Percentiles rank a stretch among this genome's conserved stretches.
Evolutionary conservation across 257 asterid species (phyloP).

Genomic region (Henckelia pumila): DNA sequence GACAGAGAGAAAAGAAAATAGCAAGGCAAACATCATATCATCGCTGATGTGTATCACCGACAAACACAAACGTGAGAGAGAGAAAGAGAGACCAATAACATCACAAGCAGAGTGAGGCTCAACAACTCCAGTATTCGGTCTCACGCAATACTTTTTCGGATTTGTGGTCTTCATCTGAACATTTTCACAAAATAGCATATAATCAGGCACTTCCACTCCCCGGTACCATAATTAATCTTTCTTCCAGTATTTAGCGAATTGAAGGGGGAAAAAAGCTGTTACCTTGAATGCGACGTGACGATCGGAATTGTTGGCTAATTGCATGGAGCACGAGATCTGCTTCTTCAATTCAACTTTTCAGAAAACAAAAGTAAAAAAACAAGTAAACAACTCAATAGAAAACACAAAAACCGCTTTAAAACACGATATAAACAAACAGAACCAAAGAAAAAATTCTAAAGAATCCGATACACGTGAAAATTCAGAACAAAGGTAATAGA

Average conservation of each 20-base stretch:
- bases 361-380: conserved; percentile 22
- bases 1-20: no score
- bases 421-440: no score
- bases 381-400: conserved; percentile 16
- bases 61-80: not conserved
- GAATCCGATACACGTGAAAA: no score
- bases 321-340: conserved; percentile 84
- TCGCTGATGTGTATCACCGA: not conserved
- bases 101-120: conserved; percentile 76
- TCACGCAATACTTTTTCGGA: conserved; percentile 95
- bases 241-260: conserved; percentile 1
- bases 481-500: no score
- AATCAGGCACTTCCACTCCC: conserved; percentile 18
- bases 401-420: conserved; percentile 2
- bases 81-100: conserved; percentile 54
- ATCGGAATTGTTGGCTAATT: conserved; percentile 60
- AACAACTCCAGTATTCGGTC: conserved; percentile 96
- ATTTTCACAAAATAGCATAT: conserved; percentile 7
- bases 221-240: not conserved
- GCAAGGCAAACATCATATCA: no score
- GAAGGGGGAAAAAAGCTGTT: conserved; percentile 16
- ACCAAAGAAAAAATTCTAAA: no score
- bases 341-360: conserved; percentile 68
- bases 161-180: conserved; percentile 96
- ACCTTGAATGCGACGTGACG: conserved; percentile 78